Conservation (phyloP, 2,329 filamentous ascomycete species). For the Colletotrichum truncatum region DNA sequence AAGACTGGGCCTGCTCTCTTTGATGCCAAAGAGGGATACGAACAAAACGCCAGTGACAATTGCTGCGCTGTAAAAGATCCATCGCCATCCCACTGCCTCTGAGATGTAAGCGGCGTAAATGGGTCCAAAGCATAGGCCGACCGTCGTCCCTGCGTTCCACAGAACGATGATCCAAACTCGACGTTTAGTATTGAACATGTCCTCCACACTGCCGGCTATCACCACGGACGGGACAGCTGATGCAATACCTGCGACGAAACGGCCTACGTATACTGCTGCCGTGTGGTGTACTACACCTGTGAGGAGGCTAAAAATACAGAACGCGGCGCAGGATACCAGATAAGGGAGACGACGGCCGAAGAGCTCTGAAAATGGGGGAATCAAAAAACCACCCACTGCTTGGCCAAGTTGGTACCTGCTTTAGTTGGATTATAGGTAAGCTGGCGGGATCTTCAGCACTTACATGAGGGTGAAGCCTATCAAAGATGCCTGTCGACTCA, state of each 20-base stretch:
- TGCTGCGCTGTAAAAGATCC: slow-evolving; percentile 54
- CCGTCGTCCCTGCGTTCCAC: slow-evolving; percentile 52
- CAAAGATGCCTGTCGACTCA: slow-evolving; percentile 27
- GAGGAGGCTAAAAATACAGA: slow-evolving; percentile 45
- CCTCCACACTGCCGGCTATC: slow-evolving; percentile 56
- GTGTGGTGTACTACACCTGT: slow-evolving; percentile 47
- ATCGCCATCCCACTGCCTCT: slow-evolving; percentile 49
- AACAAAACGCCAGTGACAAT: slow-evolving; percentile 45
- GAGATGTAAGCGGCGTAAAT: slow-evolving; percentile 52
- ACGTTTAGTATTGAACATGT: slow-evolving; percentile 55
- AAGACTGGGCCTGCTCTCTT: slow-evolving; percentile 54
- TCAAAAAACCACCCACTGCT: slow-evolving; percentile 46
- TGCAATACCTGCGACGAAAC: slow-evolving; percentile 52
- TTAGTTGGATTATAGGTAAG: neutral
- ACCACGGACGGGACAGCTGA: slow-evolving; percentile 58
- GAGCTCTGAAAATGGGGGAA: slow-evolving; percentile 47
- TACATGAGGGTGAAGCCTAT: slow-evolving; percentile 38
- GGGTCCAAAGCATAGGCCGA: slow-evolving; percentile 53
- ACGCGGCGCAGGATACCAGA: slow-evolving; percentile 41
- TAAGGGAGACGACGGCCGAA: slow-evolving; percentile 47
- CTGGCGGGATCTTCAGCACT: neutral
- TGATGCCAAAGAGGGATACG: slow-evolving; percentile 45
- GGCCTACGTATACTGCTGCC: slow-evolving; percentile 47
- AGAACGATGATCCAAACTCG: slow-evolving; percentile 56
- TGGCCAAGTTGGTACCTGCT: slow-evolving; percentile 45